A percentile compares a stretch with the other conserved stretches of the same genome.
These are phyloP conservation scores for Aspergillus brasiliensis DNA, from an alignment of 2,329 filamentous ascomycete species.

Conservation along the genomic window DNA sequence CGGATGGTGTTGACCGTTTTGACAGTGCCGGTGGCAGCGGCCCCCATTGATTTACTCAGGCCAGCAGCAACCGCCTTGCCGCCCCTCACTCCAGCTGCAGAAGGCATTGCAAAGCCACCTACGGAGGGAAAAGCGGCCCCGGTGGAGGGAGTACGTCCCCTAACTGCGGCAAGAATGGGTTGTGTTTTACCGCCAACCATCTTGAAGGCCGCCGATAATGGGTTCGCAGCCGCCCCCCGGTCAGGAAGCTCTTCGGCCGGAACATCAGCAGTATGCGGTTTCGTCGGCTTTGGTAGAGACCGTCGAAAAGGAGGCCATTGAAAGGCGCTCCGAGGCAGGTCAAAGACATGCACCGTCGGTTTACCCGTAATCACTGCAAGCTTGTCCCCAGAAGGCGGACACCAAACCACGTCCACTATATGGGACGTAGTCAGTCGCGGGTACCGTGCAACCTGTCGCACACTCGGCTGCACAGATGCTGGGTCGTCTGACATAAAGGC, in stretches of 20 bases:
- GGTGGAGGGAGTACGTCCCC: constrained; percentile 53
- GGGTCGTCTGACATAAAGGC: constrained; percentile 41
- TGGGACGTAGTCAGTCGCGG: constrained; percentile 88
- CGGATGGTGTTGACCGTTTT: constrained; percentile 52
- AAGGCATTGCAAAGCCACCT: constrained; percentile 47
- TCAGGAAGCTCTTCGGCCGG: constrained; percentile 54
- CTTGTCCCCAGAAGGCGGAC: constrained; percentile 75
- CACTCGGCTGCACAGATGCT: constrained; percentile 42
- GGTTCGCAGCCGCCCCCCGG: constrained; percentile 36
- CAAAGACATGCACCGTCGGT: constrained; percentile 91
- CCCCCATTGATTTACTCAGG: constrained; percentile 53
- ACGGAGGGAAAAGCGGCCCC: constrained; percentile 47
- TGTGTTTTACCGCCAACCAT: constrained; percentile 63
- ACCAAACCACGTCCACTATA: constrained; percentile 89
- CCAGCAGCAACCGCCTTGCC: constrained; percentile 53
- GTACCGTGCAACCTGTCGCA: constrained; percentile 85
- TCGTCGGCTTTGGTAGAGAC: constrained; percentile 45
- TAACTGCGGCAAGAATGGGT: constrained; percentile 68
- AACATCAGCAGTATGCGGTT: constrained; percentile 45
- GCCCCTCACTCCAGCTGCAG: constrained; percentile 49
- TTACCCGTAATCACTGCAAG: constrained; percentile 89
- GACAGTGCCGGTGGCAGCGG: constrained; percentile 52
- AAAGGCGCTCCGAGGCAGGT: constrained; percentile 79
- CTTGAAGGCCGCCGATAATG: constrained; percentile 70
- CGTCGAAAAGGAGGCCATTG: constrained; percentile 75